Percentiles rank a stretch among this genome's conserved stretches.
phyloP scores from a whole-genome alignment of 2,329 filamentous ascomycete genomes.

The Diplodia scrobiculata region DNA sequence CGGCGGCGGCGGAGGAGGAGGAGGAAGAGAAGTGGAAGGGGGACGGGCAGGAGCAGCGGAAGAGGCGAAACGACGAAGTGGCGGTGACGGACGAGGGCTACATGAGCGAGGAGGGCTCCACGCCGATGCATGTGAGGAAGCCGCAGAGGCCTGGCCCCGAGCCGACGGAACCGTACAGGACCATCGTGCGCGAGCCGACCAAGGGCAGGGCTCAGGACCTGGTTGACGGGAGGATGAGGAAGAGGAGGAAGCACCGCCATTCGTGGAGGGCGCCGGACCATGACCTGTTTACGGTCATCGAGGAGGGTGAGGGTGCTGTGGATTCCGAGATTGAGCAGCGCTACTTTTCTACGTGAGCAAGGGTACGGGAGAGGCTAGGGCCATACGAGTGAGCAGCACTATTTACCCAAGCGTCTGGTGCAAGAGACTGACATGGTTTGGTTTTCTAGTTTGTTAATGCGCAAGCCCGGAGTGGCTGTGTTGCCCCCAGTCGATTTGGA shows the following conservation, averaged over 20 bases:
- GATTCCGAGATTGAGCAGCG: conserved; percentile 28
- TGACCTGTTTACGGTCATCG: conserved; percentile 48
- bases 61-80: conserved; percentile 1
- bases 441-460: conserved; percentile 15
- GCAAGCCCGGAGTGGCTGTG: conserved; percentile 4
- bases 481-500: background rate
- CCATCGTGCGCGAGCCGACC: conserved; percentile 39
- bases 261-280: conserved; percentile 48
- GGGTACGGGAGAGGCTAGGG: background rate
- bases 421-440: background rate
- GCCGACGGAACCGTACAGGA: conserved; percentile 30
- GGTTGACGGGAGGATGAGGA: conserved; percentile 32
- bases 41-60: conserved; percentile 39
- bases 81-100: conserved; percentile 29
- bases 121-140: conserved; percentile 23
- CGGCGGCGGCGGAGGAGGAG: conserved; percentile 28
- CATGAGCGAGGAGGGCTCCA: conserved; percentile 20
- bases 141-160: conserved; percentile 8
- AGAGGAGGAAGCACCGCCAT: conserved; percentile 38
- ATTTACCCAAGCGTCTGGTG: background rate
- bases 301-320: conserved; percentile 43
- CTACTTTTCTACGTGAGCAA: conserved; percentile 23
- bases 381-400: conserved; percentile 4
- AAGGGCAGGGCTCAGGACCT: conserved; percentile 45
- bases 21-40: background rate